Evolutionary conservation across 2,329 filamentous ascomycete species (phyloP), one percentile per base, ranked within the genome.

Genomic region (Verticillium longisporum): DNA sequence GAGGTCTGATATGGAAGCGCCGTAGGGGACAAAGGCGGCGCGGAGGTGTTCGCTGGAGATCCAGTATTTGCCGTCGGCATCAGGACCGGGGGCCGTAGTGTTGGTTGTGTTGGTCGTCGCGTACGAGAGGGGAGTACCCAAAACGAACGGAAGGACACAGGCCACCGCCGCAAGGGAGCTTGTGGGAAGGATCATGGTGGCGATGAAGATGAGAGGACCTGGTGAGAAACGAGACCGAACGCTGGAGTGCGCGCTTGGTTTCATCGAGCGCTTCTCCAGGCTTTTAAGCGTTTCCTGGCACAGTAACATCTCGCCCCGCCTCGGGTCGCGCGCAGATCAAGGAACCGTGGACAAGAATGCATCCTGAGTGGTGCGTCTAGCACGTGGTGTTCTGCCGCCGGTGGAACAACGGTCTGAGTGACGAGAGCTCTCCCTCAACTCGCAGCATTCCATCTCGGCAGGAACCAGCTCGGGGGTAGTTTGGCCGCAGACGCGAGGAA

Each of bases 11-110:
- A 93, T 83, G 62, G 86, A 86, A 7, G 89, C 90, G 63, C 89
- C 90, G 68, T 92, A 92, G 1, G 88, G 81, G 55, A 92, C 87
- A 73, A 92, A 92, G 56, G 81, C 77, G 9, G 86, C 88, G 58
- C 85, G 78, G 67, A 92, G 88, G 61, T 84, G 85, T 58, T 86
- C 79, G 65, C 87, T 85, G 62, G 81, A 77, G 72, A 92, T 85
- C 78, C 86, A 88, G 77, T 91, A 92, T 74, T 92, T 90, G 64
- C 86, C 86, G 66, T 87, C 73, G 65, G 77, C 72, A 69, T 88
- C 84, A 0, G 85, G 81, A 11, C 41, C 41, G 4, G 41, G 41
- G n/a, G 41, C n/a, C 26, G 75, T 72, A 37, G 67, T 59, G 33
- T 63, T 67, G 60, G 61, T 63, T 33, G 67, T 61, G 56, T 67